Percentiles rank a stretch among this genome's conserved stretches.
These are phyloP conservation scores for Dorcoceras hygrometricum DNA, from an alignment of 257 asterid genomes.

Conservation along the genomic window DNA sequence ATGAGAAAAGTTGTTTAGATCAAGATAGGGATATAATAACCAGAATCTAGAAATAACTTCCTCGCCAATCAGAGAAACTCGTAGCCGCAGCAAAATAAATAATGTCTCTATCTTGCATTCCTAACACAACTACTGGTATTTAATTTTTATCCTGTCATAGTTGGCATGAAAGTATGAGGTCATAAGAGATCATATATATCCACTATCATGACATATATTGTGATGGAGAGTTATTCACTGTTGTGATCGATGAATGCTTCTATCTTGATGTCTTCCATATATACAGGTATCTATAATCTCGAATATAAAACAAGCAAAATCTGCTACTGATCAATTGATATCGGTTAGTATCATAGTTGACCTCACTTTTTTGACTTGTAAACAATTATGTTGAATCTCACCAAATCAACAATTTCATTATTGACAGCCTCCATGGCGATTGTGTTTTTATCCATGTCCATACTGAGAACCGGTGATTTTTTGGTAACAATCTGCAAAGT, in stretches of 20 bases:
- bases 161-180: not conserved
- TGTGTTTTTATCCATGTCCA: conserved; percentile 28
- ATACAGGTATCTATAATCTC: not conserved
- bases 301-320: not conserved
- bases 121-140: not conserved
- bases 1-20: not conserved
- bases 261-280: not conserved
- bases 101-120: not conserved
- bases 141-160: not conserved
- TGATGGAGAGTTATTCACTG: not conserved
- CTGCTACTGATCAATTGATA: not conserved
- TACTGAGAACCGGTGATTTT: not conserved
- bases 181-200: not conserved
- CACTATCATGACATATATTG: not conserved
- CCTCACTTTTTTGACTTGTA: not conserved
- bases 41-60: not conserved
- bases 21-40: not conserved
- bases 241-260: not conserved
- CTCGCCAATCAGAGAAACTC: not conserved
- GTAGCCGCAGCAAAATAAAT: not conserved
- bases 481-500: not conserved
- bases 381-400: conserved; percentile 21
- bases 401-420: conserved; percentile 69
- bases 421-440: conserved; percentile 55
- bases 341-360: not conserved